Percentiles rank a stretch among this genome's conserved stretches.
Evolutionary conservation across 2,329 filamentous ascomycete species (phyloP).

Genomic region (Diplodia intermedia): DNA sequence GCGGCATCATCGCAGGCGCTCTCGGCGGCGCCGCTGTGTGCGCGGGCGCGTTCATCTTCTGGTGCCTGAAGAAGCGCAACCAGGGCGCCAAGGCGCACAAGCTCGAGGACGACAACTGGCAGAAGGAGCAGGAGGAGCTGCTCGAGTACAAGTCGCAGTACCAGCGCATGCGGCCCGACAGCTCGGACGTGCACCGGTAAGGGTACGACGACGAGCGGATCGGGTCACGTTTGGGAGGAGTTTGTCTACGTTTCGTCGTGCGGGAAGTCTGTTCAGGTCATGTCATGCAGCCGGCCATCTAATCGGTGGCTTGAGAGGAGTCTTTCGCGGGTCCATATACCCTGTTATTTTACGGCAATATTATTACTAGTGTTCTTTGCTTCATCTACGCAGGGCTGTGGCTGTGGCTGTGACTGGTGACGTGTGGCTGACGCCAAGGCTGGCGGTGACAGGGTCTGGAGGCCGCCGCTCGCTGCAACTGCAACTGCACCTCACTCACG

Average conservation of each 20-base stretch:
- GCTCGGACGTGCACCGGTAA: slow-evolving; percentile 23
- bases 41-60: slow-evolving; percentile 44
- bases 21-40: slow-evolving; percentile 41
- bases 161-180: slow-evolving; percentile 24
- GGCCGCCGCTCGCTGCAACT: neutral
- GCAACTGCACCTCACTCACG: too few relatives aligned
- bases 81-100: slow-evolving; percentile 45
- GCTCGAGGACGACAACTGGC: slow-evolving; percentile 43
- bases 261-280: slow-evolving; percentile 27
- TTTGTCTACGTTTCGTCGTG: slow-evolving; percentile 27
- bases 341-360: slow-evolving; percentile 24
- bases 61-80: slow-evolving; percentile 50
- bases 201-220: neutral
- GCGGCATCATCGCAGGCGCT: slow-evolving; percentile 40
- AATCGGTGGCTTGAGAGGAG: slow-evolving; percentile 18
- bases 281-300: slow-evolving; percentile 18
- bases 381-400: neutral
- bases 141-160: slow-evolving; percentile 34
- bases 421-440: neutral
- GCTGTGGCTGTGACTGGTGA: neutral
- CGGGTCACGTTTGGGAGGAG: slow-evolving; percentile 24
- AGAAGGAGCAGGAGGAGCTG: slow-evolving; percentile 42
- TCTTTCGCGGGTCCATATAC: slow-evolving; percentile 31
- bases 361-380: neutral
- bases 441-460: too few relatives aligned